Evolutionary conservation across 169 alveolate species (phyloP).

Genomic region (Plasmodium malariae): DNA sequence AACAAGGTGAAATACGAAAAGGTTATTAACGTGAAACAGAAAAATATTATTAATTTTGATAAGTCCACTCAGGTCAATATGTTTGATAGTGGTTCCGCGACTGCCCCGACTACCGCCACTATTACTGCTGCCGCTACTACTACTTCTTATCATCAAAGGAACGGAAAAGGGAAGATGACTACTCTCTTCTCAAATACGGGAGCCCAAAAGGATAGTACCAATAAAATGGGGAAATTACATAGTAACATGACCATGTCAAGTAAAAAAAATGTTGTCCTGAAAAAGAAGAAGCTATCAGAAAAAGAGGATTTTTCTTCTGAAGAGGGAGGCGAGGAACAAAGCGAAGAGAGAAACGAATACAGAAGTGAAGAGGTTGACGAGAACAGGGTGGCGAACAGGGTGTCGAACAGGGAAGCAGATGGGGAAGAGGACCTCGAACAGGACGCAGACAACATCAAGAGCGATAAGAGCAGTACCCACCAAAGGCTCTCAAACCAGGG

Average conservation of each 20-base stretch:
- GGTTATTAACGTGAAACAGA: conserved; percentile 22
- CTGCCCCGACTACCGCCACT: no score
- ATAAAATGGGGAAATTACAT: no score
- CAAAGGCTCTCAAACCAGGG: no score
- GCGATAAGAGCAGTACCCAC: no score
- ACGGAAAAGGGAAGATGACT: neutral
- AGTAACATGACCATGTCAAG: conserved; percentile 1
- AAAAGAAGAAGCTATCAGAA: neutral
- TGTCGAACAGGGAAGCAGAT: no score
- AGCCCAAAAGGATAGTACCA: neutral
- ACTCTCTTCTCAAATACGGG: neutral
- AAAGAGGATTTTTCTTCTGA: neutral
- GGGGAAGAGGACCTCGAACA: no score
- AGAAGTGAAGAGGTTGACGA: neutral
- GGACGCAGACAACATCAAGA: no score
- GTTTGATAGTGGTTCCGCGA: neutral
- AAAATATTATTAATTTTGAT: conserved; percentile 25
- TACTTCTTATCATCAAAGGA: no score
- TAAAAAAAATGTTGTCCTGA: conserved; percentile 4
- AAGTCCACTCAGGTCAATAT: conserved; percentile 69
- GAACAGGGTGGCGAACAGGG: neutral
- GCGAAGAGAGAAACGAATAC: neutral
- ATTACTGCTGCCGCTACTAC: no score
- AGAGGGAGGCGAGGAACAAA: neutral
- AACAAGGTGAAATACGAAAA: conserved; percentile 13